Conservation (phyloP, 169 alveolate species). For the Eimeria tenella region DNA sequence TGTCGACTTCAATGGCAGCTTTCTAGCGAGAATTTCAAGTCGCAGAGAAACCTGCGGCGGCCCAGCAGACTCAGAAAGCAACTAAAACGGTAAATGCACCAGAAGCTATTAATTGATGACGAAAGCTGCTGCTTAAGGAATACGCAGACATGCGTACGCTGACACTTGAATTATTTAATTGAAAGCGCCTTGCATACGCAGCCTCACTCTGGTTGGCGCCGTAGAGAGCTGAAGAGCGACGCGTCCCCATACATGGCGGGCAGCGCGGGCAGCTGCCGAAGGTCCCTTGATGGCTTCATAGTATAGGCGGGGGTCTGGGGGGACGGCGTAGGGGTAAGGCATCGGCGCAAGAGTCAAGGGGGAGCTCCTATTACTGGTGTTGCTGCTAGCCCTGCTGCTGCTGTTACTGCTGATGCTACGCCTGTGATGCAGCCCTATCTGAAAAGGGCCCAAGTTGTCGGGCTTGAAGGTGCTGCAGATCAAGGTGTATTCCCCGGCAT, state of each 20-base stretch:
- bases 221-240: not conserved
- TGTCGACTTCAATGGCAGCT: slow-evolving; percentile 1
- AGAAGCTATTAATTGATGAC: not conserved
- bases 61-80: not conserved
- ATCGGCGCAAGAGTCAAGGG: slow-evolving; percentile 7
- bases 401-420: not conserved
- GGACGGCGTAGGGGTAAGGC: slow-evolving; percentile 74
- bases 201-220: not conserved
- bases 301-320: slow-evolving; percentile 43
- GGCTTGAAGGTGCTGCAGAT: slow-evolving; percentile 62
- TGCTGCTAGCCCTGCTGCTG: not conserved
- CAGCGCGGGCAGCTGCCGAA: not conserved
- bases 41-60: slow-evolving; percentile 52
- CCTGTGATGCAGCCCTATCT: slow-evolving; percentile 60
- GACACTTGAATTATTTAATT: not conserved
- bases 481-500: slow-evolving; percentile 45
- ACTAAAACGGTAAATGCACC: not conserved
- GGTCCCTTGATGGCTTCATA: slow-evolving; percentile 15
- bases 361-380: not conserved
- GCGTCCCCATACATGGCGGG: slow-evolving; percentile 28
- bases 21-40: not conserved
- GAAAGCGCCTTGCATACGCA: not conserved
- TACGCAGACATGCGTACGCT: not conserved
- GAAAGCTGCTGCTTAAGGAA: not conserved
- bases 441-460: slow-evolving; percentile 48